Evolutionary conservation across 306 rosid genomes (phyloP), one percentile per base, ranked within the genome.

Genomic region (Chamaecrista fasciculata): DNA sequence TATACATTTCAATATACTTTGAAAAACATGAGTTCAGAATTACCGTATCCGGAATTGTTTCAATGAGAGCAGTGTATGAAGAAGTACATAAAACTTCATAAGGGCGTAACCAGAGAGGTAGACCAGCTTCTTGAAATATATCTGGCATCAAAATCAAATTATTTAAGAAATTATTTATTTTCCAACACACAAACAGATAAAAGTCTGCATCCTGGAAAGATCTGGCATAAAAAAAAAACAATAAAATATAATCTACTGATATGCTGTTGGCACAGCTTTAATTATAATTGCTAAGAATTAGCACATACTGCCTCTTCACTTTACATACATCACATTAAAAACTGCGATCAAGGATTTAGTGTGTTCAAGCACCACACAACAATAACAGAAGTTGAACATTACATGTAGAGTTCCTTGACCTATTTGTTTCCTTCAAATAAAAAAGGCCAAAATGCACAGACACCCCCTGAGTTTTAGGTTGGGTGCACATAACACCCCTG

Each of bases 41-140:
- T 86, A 95, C 99, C 86, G 99, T 95, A 78, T 95, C 99, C 65
- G 97, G 86, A 83, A 95, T 95, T 70, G 99, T 95, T 89, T 95
- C 99, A 47, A 95, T 95, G 26, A 95, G 83, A 81, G 99, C 97
- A 53, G 99, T 87, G 73, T 89, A 95, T 8, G 99, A 87, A 78
- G 99, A 95, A 62, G 99, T 91, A 63, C 90, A 93, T 73, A 95
- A 82, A 75, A 95, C 91, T 87, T 95, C 99, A 75, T 95, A 95
- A 34, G 97, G 97, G 61, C 97, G 95, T 83, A 95, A 80, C 99
- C 99, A 95, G 72, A 95, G 95, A 47, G 99, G 97, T 64, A 95
- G 95, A 73, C 99, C 99, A 81, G 99, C 99, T 86, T 95, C 99
- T 95, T 95, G 99, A 75, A 95, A 95, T 78, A 95, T 95, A 80